phyloP scores from a whole-genome alignment of 768 basidiomycete species.

The Leccinum aurantiacum region DNA sequence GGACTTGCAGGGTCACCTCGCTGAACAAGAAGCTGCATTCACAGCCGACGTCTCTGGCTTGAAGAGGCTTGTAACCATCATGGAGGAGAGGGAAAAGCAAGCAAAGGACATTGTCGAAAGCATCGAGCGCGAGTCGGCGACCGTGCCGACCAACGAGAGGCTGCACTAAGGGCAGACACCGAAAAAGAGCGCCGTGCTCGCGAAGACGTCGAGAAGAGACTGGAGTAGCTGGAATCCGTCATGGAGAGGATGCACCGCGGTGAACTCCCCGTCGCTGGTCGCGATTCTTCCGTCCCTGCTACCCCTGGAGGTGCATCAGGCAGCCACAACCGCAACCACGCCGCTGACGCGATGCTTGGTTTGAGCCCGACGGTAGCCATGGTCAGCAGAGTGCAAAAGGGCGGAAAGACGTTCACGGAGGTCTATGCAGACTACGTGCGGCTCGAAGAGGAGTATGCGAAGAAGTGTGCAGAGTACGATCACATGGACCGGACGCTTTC shows the following conservation, averaged over 20 bases:
- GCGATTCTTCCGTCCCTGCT: conserved; percentile 36
- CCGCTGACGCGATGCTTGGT: conserved; percentile 58
- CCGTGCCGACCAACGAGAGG: conserved; percentile 66
- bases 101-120: conserved; percentile 78
- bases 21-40: conserved; percentile 83
- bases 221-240: conserved; percentile 73
- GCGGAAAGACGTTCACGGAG: conserved; percentile 89
- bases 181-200: conserved; percentile 68
- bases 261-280: conserved; percentile 60
- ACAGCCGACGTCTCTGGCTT: conserved; percentile 73
- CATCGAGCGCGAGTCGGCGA: conserved; percentile 80
- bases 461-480: conserved; percentile 78
- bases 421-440: conserved; percentile 89
- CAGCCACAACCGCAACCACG: conserved; percentile 43
- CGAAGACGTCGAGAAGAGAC: conserved; percentile 68
- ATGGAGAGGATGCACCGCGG: conserved; percentile 69
- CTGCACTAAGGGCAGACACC: conserved; percentile 63
- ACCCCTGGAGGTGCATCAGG: conserved; percentile 45
- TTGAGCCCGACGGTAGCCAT: conserved; percentile 88
- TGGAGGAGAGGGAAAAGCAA: conserved; percentile 87
- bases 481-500: conserved; percentile 81
- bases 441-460: conserved; percentile 77
- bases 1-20: conserved; percentile 72
- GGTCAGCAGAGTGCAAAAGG: conserved; percentile 76
- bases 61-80: conserved; percentile 73